phyloP scores from a whole-genome alignment of 345 rosid genomes.

The Citrus trifoliata region DNA sequence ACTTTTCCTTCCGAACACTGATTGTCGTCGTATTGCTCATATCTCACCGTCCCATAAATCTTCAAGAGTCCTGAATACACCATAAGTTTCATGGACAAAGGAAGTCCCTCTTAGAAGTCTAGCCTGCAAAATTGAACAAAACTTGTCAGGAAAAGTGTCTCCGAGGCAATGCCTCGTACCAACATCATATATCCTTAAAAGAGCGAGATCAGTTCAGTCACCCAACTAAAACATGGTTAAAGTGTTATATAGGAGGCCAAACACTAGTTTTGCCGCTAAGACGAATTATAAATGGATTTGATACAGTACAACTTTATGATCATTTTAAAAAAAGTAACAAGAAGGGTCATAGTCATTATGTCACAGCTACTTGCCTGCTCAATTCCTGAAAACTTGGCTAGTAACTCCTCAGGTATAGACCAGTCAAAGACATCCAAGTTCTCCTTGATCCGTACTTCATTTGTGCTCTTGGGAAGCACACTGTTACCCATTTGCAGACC shows the following conservation, averaged over 20 bases:
- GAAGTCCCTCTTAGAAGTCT: slow-evolving; percentile 8
- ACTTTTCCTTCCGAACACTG: no score
- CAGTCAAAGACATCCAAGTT: slow-evolving; percentile 47
- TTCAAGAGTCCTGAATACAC: neutral
- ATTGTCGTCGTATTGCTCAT: neutral
- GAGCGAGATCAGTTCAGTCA: neutral
- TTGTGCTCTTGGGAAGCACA: slow-evolving; percentile 56
- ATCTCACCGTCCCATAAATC: no score
- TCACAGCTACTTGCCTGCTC: slow-evolving; percentile 46
- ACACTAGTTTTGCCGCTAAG: neutral
- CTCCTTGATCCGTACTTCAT: slow-evolving; percentile 38
- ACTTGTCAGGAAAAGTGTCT: slow-evolving; percentile 16
- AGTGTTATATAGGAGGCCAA: no score
- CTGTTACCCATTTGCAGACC: slow-evolving; percentile 65
- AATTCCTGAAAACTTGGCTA: slow-evolving; percentile 39
- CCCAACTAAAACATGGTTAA: slow-evolving; percentile 11
- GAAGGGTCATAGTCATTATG: neutral
- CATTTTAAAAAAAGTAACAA: neutral
- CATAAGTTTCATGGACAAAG: no score
- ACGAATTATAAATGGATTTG: neutral
- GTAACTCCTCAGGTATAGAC: slow-evolving; percentile 40
- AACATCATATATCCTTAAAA: neutral
- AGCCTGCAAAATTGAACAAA: slow-evolving; percentile 46
- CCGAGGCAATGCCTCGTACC: neutral
- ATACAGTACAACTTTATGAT: neutral